These are phyloP conservation scores for Xylaria hypoxylon DNA, from an alignment of 2,329 filamentous ascomycete genomes.

Conservation along the genomic window DNA sequence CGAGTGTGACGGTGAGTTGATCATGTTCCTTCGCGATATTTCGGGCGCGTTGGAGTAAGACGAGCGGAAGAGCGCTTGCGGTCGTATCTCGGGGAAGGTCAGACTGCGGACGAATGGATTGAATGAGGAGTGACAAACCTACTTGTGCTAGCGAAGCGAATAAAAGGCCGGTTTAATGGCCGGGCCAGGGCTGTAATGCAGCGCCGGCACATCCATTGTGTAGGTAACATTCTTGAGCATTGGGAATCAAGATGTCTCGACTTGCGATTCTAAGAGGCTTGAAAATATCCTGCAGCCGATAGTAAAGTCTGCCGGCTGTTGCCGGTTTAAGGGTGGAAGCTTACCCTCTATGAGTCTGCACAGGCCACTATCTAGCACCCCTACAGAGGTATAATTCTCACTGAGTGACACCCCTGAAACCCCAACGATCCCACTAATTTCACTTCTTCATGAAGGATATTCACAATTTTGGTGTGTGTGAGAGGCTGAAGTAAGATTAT, in stretches of 20 bases:
- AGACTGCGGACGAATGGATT: slow-evolving; percentile 20
- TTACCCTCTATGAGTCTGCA: neutral
- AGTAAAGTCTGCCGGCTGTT: slow-evolving; percentile 33
- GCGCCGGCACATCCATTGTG: slow-evolving; percentile 65
- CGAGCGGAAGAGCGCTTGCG: slow-evolving; percentile 58
- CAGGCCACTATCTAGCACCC: neutral
- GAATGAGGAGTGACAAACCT: slow-evolving; percentile 39
- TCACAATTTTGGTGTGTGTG: too few relatives aligned
- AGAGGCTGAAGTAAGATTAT: too few relatives aligned
- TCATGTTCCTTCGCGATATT: slow-evolving; percentile 69
- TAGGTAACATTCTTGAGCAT: slow-evolving; percentile 49
- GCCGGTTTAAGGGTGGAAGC: slow-evolving; percentile 12
- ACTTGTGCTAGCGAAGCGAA: slow-evolving; percentile 61
- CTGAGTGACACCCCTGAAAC: too few relatives aligned
- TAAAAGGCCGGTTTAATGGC: slow-evolving; percentile 48
- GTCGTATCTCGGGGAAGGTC: slow-evolving; percentile 43
- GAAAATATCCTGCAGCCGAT: slow-evolving; percentile 33
- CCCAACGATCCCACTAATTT: too few relatives aligned
- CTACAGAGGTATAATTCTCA: too few relatives aligned
- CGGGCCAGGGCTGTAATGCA: slow-evolving; percentile 57
- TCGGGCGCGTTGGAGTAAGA: slow-evolving; percentile 70
- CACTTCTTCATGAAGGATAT: too few relatives aligned
- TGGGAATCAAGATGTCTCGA: slow-evolving; percentile 8
- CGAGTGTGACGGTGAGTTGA: slow-evolving; percentile 63
- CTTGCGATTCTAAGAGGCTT: neutral